phyloP scores from a whole-genome alignment of 2,329 filamentous ascomycete species.

The Amauroascus verrucosus region DNA sequence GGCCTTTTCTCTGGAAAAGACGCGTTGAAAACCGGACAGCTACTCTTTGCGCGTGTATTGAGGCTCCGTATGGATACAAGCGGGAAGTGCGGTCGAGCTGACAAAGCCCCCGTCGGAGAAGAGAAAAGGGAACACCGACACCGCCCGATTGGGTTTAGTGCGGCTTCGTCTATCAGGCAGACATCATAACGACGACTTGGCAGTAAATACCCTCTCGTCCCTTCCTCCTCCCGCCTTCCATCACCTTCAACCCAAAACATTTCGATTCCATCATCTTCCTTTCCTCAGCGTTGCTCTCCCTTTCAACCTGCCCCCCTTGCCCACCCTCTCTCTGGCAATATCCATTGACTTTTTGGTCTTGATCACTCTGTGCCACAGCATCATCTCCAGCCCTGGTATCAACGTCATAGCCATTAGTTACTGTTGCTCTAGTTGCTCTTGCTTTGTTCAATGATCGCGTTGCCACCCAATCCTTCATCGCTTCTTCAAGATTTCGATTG shows the following conservation, averaged over 20 bases:
- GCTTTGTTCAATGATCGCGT: not conserved
- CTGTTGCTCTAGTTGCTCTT: not conserved
- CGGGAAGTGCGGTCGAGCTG: not conserved
- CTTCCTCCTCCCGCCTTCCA: not conserved
- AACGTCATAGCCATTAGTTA: not conserved
- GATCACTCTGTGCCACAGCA: not conserved
- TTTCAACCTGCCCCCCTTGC: not conserved
- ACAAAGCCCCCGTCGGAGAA: constrained; percentile 13
- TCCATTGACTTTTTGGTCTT: not conserved
- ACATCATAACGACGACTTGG: constrained; percentile 26
- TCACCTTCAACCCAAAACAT: not conserved
- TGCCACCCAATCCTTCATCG: not conserved
- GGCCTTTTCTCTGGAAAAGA: not conserved
- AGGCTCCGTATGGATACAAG: not conserved
- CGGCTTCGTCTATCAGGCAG: constrained; percentile 31
- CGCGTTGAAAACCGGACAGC: not conserved
- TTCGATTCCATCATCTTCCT: not conserved
- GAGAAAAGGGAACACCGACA: not conserved
- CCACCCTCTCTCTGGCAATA: not conserved
- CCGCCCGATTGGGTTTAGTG: constrained; percentile 10
- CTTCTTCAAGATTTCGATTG: not conserved
- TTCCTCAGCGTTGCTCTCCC: not conserved
- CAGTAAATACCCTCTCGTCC: constrained; percentile 10
- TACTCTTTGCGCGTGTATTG: not conserved
- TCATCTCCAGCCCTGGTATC: not conserved